Evolutionary conservation across 768 basidiomycete genomes (phyloP).

Genomic region (Chalciporus piperatus): DNA sequence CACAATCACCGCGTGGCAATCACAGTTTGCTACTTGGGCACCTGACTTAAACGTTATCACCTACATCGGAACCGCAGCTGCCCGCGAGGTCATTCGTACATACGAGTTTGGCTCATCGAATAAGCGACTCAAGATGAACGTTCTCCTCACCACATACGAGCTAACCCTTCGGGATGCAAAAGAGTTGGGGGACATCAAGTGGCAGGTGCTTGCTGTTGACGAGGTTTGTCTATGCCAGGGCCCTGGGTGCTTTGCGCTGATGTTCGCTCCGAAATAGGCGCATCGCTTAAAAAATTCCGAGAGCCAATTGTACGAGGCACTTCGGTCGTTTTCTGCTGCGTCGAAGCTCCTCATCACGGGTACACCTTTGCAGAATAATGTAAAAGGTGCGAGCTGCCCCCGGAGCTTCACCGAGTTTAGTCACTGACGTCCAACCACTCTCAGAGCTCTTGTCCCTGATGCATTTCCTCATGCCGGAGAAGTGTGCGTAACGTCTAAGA

Average conservation of each 20-base stretch:
- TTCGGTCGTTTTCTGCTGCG: conserved; percentile 83
- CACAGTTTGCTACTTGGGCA: conserved; percentile 91
- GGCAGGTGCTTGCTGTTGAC: conserved; percentile 95
- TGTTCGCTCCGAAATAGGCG: conserved; percentile 49
- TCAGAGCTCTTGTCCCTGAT: conserved; percentile 92
- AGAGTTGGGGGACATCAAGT: conserved; percentile 90
- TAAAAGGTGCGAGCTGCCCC: conserved; percentile 67
- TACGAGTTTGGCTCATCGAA: conserved; percentile 88
- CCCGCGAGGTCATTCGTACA: conserved; percentile 87
- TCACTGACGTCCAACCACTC: conserved; percentile 10
- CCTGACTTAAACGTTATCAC: conserved; percentile 96
- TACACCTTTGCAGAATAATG: conserved; percentile 97
- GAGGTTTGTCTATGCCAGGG: conserved; percentile 54
- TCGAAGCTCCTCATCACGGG: conserved; percentile 97
- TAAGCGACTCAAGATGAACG: conserved; percentile 96
- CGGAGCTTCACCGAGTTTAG: not conserved
- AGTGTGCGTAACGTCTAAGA: conserved; percentile 56
- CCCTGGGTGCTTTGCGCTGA: conserved; percentile 11
- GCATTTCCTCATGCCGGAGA: conserved; percentile 99
- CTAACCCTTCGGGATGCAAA: conserved; percentile 86
- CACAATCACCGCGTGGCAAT: conserved; percentile 98
- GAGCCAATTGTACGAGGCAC: conserved; percentile 93
- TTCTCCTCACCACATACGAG: conserved; percentile 95
- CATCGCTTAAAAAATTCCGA: conserved; percentile 98
- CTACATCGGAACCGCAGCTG: conserved; percentile 86